These are phyloP conservation scores for Lactarius indigo DNA, from an alignment of 768 basidiomycete genomes.

Conservation along the genomic window DNA sequence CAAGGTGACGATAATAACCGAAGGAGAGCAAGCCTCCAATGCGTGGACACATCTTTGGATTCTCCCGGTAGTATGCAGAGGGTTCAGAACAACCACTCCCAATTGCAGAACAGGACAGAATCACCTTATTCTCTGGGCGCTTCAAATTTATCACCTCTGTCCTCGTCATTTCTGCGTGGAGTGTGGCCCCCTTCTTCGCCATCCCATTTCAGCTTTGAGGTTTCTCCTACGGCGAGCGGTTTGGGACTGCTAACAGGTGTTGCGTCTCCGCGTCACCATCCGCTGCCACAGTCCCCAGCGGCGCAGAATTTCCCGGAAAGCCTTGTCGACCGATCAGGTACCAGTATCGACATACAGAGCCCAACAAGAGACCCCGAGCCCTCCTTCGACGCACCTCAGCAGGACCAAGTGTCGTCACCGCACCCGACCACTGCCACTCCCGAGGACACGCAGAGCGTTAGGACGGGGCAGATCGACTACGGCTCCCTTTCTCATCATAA, in stretches of 20 bases:
- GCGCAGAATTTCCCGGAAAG: not conserved
- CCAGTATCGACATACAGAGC: not conserved
- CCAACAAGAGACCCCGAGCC: not conserved
- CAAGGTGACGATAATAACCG: not conserved
- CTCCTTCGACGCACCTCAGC: not conserved
- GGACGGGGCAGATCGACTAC: not conserved
- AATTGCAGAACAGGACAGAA: not conserved
- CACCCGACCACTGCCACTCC: not conserved
- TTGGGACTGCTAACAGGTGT: slow-evolving; percentile 7
- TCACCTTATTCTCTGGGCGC: not conserved
- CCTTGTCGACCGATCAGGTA: not conserved
- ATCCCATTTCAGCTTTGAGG: not conserved
- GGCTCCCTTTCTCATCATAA: not conserved
- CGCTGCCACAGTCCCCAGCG: not conserved
- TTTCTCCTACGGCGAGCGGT: not conserved
- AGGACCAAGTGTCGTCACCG: not conserved
- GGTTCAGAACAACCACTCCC: not conserved
- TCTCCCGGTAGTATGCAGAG: not conserved
- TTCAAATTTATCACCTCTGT: not conserved
- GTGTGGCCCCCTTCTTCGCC: not conserved
- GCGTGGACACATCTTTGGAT: not conserved
- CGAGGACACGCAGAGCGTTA: not conserved
- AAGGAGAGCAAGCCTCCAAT: not conserved
- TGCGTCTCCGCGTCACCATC: not conserved
- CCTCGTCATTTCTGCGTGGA: slow-evolving; percentile 1